Conservation (phyloP, 768 basidiomycete species). For the Lyophyllum decastes region DNA sequence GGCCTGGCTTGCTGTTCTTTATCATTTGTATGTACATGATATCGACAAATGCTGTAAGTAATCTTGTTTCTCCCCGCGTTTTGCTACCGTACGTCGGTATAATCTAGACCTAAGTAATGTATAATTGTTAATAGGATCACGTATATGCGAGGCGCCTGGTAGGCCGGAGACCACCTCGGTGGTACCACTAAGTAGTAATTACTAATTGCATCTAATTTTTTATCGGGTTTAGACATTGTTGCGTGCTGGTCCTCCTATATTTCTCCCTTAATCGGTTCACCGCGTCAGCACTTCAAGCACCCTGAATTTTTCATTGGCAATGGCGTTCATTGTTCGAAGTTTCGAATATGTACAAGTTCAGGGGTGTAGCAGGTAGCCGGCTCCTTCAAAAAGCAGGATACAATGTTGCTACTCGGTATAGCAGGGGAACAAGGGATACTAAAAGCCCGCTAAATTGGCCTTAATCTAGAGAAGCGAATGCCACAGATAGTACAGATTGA, state of each 20-base stretch:
- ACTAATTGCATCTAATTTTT: too few relatives aligned
- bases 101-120: background rate
- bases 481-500: conserved; percentile 22
- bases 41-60: background rate
- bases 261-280: too few relatives aligned
- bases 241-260: too few relatives aligned
- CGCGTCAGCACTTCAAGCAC: too few relatives aligned
- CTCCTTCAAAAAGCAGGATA: background rate
- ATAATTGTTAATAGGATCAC: background rate
- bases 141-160: too few relatives aligned
- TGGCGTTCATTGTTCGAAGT: too few relatives aligned
- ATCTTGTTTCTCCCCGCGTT: background rate
- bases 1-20: conserved; percentile 4
- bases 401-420: background rate
- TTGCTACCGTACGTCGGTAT: background rate
- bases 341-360: too few relatives aligned
- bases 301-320: too few relatives aligned
- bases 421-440: background rate
- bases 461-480: conserved; percentile 14
- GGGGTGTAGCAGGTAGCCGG: background rate
- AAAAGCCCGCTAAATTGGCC: background rate
- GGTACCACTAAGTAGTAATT: too few relatives aligned
- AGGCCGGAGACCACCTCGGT: background rate
- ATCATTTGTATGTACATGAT: background rate
- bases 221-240: too few relatives aligned